Conservation (phyloP, 345 rosid species). For the Trapa incisa region DNA sequence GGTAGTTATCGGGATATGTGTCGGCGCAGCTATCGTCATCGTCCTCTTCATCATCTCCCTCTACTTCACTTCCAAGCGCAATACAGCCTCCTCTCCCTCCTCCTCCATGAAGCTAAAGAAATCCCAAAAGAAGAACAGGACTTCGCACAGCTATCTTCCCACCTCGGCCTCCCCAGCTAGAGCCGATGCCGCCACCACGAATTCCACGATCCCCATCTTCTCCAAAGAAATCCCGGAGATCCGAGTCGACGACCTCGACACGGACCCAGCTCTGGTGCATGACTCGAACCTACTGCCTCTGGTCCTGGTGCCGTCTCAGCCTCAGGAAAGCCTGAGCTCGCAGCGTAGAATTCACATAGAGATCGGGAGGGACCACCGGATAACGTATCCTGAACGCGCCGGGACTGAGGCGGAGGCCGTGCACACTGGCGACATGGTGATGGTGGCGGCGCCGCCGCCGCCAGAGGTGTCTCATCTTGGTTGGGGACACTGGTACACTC, state of each 20-base stretch:
- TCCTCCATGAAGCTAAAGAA: slow-evolving; percentile 1
- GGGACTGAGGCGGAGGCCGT: slow-evolving; percentile 49
- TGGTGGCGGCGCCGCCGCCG: slow-evolving; percentile 19
- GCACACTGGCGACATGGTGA: slow-evolving; percentile 26
- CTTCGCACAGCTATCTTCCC: background rate
- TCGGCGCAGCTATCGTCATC: slow-evolving; percentile 69
- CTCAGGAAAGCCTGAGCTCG: slow-evolving; percentile 28
- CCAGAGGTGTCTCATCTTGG: slow-evolving; percentile 96
- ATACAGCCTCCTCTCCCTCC: slow-evolving; percentile 14
- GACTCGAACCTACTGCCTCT: slow-evolving; percentile 33
- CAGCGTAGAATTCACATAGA: slow-evolving; percentile 55
- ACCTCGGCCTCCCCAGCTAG: slow-evolving; percentile 1
- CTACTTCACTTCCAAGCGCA: slow-evolving; percentile 68
- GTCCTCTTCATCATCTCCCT: slow-evolving; percentile 73
- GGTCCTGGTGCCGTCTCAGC: slow-evolving; percentile 14
- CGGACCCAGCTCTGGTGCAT: slow-evolving; percentile 15
- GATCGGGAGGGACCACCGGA: slow-evolving; percentile 76
- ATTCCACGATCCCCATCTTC: slow-evolving; percentile 47
- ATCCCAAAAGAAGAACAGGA: slow-evolving; percentile 1
- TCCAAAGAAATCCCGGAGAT: slow-evolving; percentile 79
- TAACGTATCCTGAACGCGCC: slow-evolving; percentile 66
- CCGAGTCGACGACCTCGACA: slow-evolving; percentile 30
- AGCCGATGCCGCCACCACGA: background rate
- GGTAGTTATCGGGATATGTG: slow-evolving; percentile 77
- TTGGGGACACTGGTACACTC: slow-evolving; percentile 96